phyloP scores from a whole-genome alignment of 176 grass and related monocot species.

The Melocanna baccifera region DNA sequence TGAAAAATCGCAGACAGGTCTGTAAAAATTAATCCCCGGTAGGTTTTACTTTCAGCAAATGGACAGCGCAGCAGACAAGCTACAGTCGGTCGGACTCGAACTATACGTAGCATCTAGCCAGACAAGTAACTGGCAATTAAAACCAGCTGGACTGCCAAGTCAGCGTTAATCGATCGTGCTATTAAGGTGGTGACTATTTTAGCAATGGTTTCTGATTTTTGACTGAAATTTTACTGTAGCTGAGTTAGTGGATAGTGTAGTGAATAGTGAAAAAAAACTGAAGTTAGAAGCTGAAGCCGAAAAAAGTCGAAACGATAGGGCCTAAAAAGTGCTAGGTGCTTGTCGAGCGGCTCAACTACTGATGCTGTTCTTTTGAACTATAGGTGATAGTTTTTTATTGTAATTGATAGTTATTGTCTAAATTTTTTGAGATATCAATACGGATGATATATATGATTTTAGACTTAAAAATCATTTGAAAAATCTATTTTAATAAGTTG shows the following conservation, averaged over 20 bases:
- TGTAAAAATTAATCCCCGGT: neutral
- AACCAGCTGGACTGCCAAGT: neutral
- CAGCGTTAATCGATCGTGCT: neutral
- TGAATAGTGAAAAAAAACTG: no score
- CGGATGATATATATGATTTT: rapidly evolving
- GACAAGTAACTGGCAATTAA: neutral
- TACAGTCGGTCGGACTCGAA: neutral
- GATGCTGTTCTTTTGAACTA: no score
- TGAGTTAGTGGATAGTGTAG: no score
- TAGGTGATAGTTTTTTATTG: no score
- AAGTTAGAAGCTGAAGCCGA: no score
- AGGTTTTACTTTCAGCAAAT: neutral
- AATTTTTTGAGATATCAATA: no score
- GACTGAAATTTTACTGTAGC: no score
- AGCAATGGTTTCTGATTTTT: no score
- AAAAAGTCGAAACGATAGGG: no score
- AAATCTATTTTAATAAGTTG: no score
- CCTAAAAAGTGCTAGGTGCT: constrained; percentile 10
- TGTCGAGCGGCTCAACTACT: constrained; percentile 8
- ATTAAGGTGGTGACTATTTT: no score
- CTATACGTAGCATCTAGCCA: neutral
- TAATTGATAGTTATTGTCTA: rapidly evolving
- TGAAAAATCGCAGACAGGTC: neutral
- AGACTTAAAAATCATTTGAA: no score
- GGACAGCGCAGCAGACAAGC: neutral